phyloP scores from a whole-genome alignment of 805 yeast species.

The Dipodascus albidus region DNA sequence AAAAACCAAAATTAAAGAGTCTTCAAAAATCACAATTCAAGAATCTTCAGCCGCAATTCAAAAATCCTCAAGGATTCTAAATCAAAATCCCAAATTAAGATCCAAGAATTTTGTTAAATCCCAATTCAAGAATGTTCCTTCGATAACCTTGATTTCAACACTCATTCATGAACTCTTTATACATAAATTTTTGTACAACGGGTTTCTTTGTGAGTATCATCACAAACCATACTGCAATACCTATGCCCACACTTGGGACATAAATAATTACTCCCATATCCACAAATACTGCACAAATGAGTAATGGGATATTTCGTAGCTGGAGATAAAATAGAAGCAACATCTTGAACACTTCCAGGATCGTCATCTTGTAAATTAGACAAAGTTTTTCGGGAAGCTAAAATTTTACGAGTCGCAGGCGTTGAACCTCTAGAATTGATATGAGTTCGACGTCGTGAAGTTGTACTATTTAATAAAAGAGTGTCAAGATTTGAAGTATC shows the following conservation, averaged over 20 bases:
- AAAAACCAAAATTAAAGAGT: no score
- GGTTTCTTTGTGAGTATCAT: slow-evolving; percentile 27
- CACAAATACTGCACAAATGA: slow-evolving; percentile 29
- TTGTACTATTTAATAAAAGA: slow-evolving; percentile 1
- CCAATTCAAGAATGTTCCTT: no score
- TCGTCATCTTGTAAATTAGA: slow-evolving; percentile 32
- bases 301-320: slow-evolving; percentile 28
- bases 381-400: slow-evolving; percentile 28
- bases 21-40: no score
- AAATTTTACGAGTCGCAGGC: slow-evolving; percentile 25
- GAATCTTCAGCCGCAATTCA: no score
- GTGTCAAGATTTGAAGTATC: slow-evolving; percentile 21
- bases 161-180: slow-evolving; percentile 8
- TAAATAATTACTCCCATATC: slow-evolving; percentile 26
- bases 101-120: no score
- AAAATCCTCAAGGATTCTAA: no score
- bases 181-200: slow-evolving; percentile 25
- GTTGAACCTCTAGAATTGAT: slow-evolving; percentile 13
- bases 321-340: slow-evolving; percentile 20
- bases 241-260: slow-evolving; percentile 29
- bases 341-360: slow-evolving; percentile 21
- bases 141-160: no score
- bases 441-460: neutral
- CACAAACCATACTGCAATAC: slow-evolving; percentile 27
- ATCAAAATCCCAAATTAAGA: no score